These are phyloP conservation scores for Plasmodium gaboni DNA, from an alignment of 169 alveolate species.

Conservation along the genomic window DNA sequence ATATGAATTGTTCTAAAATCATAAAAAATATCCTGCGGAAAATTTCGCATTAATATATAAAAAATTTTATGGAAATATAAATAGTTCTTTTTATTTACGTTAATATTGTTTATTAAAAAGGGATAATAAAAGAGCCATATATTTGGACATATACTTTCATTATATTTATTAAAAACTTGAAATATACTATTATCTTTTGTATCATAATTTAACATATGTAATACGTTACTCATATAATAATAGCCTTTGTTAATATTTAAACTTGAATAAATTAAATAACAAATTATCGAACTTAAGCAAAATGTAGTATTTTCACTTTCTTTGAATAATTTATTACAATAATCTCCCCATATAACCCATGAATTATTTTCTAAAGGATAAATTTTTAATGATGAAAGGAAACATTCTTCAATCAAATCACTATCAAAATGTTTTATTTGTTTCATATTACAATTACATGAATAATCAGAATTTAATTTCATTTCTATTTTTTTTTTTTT, in stretches of 20 bases:
- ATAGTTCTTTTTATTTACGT: slow-evolving; percentile 23
- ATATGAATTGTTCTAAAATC: slow-evolving; percentile 39
- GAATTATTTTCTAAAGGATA: slow-evolving; percentile 54
- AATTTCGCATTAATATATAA: slow-evolving; percentile 40
- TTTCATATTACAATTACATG: slow-evolving; percentile 32
- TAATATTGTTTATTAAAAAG: slow-evolving; percentile 49
- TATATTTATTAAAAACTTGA: slow-evolving; percentile 60
- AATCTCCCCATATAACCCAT: slow-evolving; percentile 63
- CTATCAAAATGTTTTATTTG: slow-evolving; percentile 22
- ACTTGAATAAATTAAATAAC: slow-evolving; percentile 66
- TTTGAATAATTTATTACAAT: slow-evolving; percentile 53
- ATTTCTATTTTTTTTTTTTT: slow-evolving; percentile 16
- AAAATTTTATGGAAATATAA: slow-evolving; percentile 72
- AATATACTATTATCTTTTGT: slow-evolving; percentile 32
- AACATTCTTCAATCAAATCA: slow-evolving; percentile 72
- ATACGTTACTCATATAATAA: slow-evolving; percentile 63
- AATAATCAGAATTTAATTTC: slow-evolving; percentile 1
- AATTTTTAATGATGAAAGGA: slow-evolving; percentile 51
- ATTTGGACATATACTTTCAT: slow-evolving; percentile 45
- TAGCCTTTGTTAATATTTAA: slow-evolving; percentile 34
- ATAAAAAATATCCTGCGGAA: slow-evolving; percentile 72
- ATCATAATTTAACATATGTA: slow-evolving; percentile 44
- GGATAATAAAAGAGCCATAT: slow-evolving; percentile 73
- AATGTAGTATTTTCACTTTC: slow-evolving; percentile 34
- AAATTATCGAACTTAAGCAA: slow-evolving; percentile 56